Conservation (phyloP, 179 eudicot genomes). For the Drosera spatulata region DNA sequence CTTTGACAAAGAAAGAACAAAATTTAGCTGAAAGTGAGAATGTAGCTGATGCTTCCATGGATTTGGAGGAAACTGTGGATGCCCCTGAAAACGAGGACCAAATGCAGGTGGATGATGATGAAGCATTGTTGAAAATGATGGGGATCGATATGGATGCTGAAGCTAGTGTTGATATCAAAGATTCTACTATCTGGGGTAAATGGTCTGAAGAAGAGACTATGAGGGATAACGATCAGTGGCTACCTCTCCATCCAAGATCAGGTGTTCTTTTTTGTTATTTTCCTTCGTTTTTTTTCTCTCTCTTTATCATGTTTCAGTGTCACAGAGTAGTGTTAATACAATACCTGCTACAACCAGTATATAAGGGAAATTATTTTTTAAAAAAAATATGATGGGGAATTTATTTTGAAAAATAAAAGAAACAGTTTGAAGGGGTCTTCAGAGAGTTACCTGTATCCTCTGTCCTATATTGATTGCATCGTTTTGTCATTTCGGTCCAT, state of each 20-base stretch:
- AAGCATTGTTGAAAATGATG: conserved; percentile 62
- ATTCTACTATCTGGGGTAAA: conserved; percentile 60
- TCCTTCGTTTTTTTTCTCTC: conserved; percentile 1
- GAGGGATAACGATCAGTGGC: conserved; percentile 77
- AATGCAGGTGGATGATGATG: conserved; percentile 52
- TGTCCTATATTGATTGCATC: no score
- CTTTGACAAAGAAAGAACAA: conserved; percentile 29
- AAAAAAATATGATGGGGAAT: no score
- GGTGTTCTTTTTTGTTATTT: conserved; percentile 26
- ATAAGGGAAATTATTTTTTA: no score
- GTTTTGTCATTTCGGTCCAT: no score
- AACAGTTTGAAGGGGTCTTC: no score
- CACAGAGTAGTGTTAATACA: not conserved
- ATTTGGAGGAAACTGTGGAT: conserved; percentile 33
- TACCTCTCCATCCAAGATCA: conserved; percentile 57
- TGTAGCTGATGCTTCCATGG: conserved; percentile 20
- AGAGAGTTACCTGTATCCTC: no score
- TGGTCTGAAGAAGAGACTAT: conserved; percentile 83
- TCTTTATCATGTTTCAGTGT: not conserved
- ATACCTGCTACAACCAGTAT: not conserved
- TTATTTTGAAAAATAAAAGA: no score
- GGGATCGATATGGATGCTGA: conserved; percentile 75
- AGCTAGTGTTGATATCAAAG: conserved; percentile 54
- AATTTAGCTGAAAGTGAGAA: conserved; percentile 14
- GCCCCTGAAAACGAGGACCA: conserved; percentile 32